phyloP scores from a whole-genome alignment of 495 filamentous ascomycete genomes.

The Physcia stellaris region DNA sequence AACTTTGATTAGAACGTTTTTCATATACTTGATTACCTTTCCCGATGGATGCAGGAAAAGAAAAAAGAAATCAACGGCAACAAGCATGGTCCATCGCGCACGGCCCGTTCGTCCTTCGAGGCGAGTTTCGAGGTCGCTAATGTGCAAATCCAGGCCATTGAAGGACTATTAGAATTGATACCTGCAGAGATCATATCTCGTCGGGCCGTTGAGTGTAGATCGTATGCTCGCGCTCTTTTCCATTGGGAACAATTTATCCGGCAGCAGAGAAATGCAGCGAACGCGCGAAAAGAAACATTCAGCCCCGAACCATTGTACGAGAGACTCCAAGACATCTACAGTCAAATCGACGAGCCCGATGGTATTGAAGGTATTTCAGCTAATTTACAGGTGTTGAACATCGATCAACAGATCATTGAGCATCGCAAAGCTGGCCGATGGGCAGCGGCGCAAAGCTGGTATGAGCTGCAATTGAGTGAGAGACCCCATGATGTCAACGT shows the following conservation, averaged over 20 bases:
- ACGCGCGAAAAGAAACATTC: constrained; percentile 23
- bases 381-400: constrained; percentile 62
- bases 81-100: constrained; percentile 22
- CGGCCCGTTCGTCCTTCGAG: constrained; percentile 19
- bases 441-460: constrained; percentile 97
- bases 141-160: constrained; percentile 45
- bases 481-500: constrained; percentile 61
- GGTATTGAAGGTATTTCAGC: constrained; percentile 89
- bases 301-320: constrained; percentile 50
- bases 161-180: constrained; percentile 50
- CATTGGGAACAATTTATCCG: constrained; percentile 88
- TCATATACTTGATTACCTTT: constrained; percentile 78
- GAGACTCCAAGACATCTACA: constrained; percentile 81
- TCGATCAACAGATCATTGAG: constrained; percentile 84
- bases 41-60: constrained; percentile 74
- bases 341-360: constrained; percentile 93
- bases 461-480: constrained; percentile 72
- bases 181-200: constrained; percentile 75
- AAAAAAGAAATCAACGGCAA: constrained; percentile 40
- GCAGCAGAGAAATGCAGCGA: constrained; percentile 31
- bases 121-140: constrained; percentile 26
- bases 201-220: constrained; percentile 80
- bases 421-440: constrained; percentile 89
- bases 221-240: constrained; percentile 81
- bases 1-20: constrained; percentile 57